Conservation (phyloP, 495 filamentous ascomycete species). For the Halenospora varia region DNA sequence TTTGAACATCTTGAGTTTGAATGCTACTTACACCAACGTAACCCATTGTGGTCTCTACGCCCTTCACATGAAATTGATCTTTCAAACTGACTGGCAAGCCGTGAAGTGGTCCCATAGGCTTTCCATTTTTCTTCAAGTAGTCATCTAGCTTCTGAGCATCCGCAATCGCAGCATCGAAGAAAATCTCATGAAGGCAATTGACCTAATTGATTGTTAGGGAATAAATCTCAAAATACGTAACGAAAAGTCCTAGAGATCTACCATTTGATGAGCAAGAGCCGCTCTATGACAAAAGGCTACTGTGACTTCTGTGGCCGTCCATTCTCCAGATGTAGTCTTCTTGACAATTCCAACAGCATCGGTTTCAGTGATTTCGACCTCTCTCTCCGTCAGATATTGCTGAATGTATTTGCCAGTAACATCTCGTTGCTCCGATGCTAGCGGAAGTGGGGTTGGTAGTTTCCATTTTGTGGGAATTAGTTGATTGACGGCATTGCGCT, state of each 20-base stretch:
- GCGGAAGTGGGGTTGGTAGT: slow-evolving; percentile 41
- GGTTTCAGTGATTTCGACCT: slow-evolving; percentile 54
- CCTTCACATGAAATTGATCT: slow-evolving; percentile 44
- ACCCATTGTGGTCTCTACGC: slow-evolving; percentile 26
- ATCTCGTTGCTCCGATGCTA: slow-evolving; percentile 49
- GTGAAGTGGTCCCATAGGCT: slow-evolving; percentile 32
- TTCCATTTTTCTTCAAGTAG: slow-evolving; percentile 37
- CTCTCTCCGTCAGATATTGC: slow-evolving; percentile 47
- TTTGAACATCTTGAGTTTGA: not conserved
- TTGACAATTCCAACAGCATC: slow-evolving; percentile 46
- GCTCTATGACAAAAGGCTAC: slow-evolving; percentile 45
- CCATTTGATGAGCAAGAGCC: slow-evolving; percentile 57
- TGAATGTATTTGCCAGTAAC: slow-evolving; percentile 59
- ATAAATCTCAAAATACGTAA: too few species aligned
- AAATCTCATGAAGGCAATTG: slow-evolving; percentile 63
- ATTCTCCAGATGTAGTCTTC: slow-evolving; percentile 34
- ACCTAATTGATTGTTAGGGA: slow-evolving; percentile 20
- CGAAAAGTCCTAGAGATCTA: too few species aligned
- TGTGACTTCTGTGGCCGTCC: slow-evolving; percentile 36
- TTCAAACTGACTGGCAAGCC: slow-evolving; percentile 56
- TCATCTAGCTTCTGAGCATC: slow-evolving; percentile 56
- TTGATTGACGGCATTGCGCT: slow-evolving; percentile 47
- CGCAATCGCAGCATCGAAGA: slow-evolving; percentile 58
- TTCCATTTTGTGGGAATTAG: slow-evolving; percentile 58
- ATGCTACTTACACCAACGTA: slow-evolving; percentile 37